Base-by-base conservation (phyloP, 2,329 filamentous ascomycete genomes). In the Drechslerella coelobrocha region DNA sequence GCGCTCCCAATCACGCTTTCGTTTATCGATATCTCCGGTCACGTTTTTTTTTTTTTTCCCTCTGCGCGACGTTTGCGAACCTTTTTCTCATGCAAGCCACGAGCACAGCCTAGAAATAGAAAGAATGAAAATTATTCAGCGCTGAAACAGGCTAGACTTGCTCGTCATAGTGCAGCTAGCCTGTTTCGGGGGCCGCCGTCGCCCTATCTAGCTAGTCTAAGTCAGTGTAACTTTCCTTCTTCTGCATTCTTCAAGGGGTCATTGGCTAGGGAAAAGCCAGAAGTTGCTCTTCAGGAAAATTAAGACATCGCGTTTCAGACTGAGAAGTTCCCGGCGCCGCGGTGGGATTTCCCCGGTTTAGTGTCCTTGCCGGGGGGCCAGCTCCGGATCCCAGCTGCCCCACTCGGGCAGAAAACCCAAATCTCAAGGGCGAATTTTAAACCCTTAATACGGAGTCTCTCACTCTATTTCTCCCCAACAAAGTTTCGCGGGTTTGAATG, bases 241-340 rank as follows among this genome's bases (percentile, higher is more conserved):
- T 45, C 41, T 21, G 41, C 41, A 45, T 8, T 23, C n/a, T n/a
- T n/a, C n/a, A n/a, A n/a, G n/a, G n/a, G n/a, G 34, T 23, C 41
- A 21, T 41, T 17, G 5, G 41, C 17, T 2, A 10, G 14, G 19
- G 12, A 39, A n/a, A n/a, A n/a, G 41, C 19, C 8, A 23, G 4
- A 19, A 19, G 5, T 19, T 23, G 65, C 21, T 50, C 48, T 69
- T 69, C 57, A 61, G 65, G 65, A 62, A 69, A 50, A 53, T 57
- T 57, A 43, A 69, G 65, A 69, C 65, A 69, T 57, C 31, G 27
- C 34, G 65, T 69, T 69, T 69, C 65, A 69, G 51, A 61, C 27
- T 52, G 48, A 69, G 60, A 69, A 61, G 45, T 69, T 56, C 57
- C 63, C 65, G 65, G 65, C 52, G 41, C 65, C 61, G 39, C 41